Conservation (phyloP, 768 basidiomycete genomes). For the Candolleomyces eurysporus region DNA sequence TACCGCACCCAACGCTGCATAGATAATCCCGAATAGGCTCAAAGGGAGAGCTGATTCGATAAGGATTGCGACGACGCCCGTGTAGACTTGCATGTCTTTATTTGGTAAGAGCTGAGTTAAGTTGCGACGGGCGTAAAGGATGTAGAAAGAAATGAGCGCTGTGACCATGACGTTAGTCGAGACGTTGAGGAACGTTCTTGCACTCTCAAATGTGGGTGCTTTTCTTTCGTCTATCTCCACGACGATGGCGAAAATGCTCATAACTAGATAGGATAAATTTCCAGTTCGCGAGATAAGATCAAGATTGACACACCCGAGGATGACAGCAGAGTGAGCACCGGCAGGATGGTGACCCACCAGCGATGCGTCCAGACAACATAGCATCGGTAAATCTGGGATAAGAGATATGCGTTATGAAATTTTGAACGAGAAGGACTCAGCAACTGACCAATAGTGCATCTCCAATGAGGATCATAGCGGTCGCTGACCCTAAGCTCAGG, state of each 20-base stretch:
- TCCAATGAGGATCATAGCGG: background rate
- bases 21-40: background rate
- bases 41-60: background rate
- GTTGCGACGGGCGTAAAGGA: background rate
- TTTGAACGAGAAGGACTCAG: too few species aligned
- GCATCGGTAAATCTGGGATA: background rate
- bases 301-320: background rate
- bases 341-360: background rate
- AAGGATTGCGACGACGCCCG: background rate
- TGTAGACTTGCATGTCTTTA: background rate
- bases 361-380: slow-evolving; percentile 1
- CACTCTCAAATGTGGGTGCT: too few species aligned
- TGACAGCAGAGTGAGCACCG: background rate
- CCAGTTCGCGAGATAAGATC: background rate
- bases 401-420: too few species aligned
- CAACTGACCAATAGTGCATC: background rate
- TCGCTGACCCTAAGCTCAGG: background rate
- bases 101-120: background rate
- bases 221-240: too few species aligned
- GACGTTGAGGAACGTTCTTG: background rate
- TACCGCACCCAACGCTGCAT: too few species aligned
- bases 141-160: background rate
- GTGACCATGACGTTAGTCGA: slow-evolving; percentile 2
- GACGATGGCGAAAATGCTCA: background rate
- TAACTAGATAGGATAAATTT: background rate